Evolutionary conservation across 2,329 filamentous ascomycete species (phyloP), one percentile per base, ranked within the genome.

Genomic region (Mycocentrospora acerina): DNA sequence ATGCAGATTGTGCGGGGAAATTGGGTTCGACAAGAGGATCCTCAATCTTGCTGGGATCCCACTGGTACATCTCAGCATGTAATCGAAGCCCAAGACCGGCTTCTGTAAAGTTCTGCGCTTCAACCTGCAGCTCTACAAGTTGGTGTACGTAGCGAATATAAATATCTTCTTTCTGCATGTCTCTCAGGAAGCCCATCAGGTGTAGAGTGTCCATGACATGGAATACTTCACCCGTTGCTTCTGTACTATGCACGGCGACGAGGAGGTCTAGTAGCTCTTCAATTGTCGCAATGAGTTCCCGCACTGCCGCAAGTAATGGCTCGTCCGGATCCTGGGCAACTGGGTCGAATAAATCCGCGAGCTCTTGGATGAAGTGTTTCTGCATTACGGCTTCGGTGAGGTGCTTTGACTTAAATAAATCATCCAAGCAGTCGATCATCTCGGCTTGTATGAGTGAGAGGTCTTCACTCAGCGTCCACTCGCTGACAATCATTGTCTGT

Each of bases 401-500:
- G 5, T 85, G 83, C 69, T 90, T 93, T 7, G 85, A 81, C 69
- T 96, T 95, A 76, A 96, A 96, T 35, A 95, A 81, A 16, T 79
- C 76, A 62, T 98, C 93, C 37, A 98, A 72, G 51, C 88, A 94
- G 58, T 96, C 91, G 55, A 98, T 95, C 74, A 97, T 90, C 67
- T 96, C 93, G 2, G 90, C 93, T 67, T 97, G 90, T 35, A 98
- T 87, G 32, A 93, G 83, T 2, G 86, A 86, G 32, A 98, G 72
- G 62, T 97, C 91, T 62, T 95, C 88, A 62, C 90, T 96, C 48
- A 98, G 70, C 12, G 90, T 90, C 93, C 93, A 98, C 68, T 98
- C 93, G 69, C 90, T 95, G 52, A 97, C 84, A 57, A 98, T 95
- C 93, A 98, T 98, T 3, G 90, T 95, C 65, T 95, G 90, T 46